Evolutionary conservation across 2,329 filamentous ascomycete species (phyloP), one percentile per base, ranked within the genome.

Genomic region (Botryotinia calthae): DNA sequence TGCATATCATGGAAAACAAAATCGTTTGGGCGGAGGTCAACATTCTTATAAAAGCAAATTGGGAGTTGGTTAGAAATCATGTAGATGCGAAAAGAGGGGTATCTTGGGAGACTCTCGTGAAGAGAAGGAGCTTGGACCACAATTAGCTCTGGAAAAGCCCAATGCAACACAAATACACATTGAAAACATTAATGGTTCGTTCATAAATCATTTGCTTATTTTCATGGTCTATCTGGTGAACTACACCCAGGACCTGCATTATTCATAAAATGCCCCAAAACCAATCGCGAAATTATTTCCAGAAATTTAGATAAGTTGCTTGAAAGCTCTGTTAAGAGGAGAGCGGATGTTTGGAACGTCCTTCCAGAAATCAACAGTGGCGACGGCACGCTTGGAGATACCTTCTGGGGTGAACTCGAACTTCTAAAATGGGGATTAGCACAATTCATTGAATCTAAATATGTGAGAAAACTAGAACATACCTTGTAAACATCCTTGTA

Each of bases 321-420:
- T 89, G 90, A 99, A 99, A 81, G 96, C 96, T 83, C 94, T 93
- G 90, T 98, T 97, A 85, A 99, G 84, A 77, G 96, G 95, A 72
- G 95, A 98, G 84, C 96, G 94, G 81, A 98, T 88, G 86, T 95
- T 95, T 82, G 93, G 86, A 46, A 91, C 89, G 78, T 91, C 93
- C 92, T 98, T 98, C 92, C 94, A 99, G 90, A 98, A 99, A 83
- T 98, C 90, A 81, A 98, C 87, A 76, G 96, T 99, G 79, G 92
- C 91, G 76, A 94, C 84, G 75, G 95, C 96, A 80, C 96, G 94
- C 92, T 98, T 98, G 86, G 93, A 87, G 83, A 99, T 93, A 78
- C 96, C 96, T 85, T 97, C 95, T 71, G 96, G 93, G 67, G 95
- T 99, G 88, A 99, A 98, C 85, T 98, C 96, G 86, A 99, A 99